phyloP scores from a whole-genome alignment of 768 basidiomycete species.

The Pleurotus tuber-regium region DNA sequence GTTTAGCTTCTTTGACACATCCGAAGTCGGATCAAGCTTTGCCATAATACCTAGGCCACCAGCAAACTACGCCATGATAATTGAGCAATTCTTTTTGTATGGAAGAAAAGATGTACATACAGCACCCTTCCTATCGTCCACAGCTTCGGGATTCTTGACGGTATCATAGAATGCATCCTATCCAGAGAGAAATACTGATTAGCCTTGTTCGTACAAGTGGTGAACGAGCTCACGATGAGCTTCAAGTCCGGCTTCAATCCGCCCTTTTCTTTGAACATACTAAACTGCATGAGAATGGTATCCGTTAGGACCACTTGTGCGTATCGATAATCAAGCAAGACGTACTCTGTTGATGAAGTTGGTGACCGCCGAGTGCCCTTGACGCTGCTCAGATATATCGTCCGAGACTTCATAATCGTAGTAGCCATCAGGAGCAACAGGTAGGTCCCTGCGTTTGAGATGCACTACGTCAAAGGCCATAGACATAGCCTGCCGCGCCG shows the following conservation, averaged over 20 bases:
- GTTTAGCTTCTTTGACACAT: conserved; percentile 19
- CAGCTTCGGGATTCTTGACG: conserved; percentile 28
- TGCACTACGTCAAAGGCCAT: conserved; percentile 30
- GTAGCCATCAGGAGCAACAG: conserved; percentile 40
- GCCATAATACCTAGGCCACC: conserved; percentile 27
- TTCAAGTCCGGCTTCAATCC: conserved; percentile 20
- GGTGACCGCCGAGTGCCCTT: conserved; percentile 33
- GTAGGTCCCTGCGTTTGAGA: conserved; percentile 34
- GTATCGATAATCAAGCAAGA: background rate
- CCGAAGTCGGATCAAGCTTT: conserved; percentile 17
- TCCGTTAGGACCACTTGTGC: too few relatives aligned
- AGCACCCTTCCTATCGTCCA: conserved; percentile 40
- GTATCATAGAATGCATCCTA: conserved; percentile 30
- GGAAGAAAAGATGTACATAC: conserved; percentile 16
- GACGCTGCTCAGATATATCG: conserved; percentile 20
- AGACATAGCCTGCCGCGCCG: conserved; percentile 21
- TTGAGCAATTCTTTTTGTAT: background rate
- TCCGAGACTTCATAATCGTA: conserved; percentile 39
- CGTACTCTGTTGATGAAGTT: conserved; percentile 27
- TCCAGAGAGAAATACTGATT: too few relatives aligned
- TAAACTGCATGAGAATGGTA: conserved; percentile 12
- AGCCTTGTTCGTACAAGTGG: background rate
- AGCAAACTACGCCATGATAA: conserved; percentile 22
- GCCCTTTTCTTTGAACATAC: conserved; percentile 21
- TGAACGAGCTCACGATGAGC: conserved; percentile 19